Evolutionary conservation across 352 stramenopile genomes (phyloP).

Genomic region (Chrysophaeum taylorii): DNA sequence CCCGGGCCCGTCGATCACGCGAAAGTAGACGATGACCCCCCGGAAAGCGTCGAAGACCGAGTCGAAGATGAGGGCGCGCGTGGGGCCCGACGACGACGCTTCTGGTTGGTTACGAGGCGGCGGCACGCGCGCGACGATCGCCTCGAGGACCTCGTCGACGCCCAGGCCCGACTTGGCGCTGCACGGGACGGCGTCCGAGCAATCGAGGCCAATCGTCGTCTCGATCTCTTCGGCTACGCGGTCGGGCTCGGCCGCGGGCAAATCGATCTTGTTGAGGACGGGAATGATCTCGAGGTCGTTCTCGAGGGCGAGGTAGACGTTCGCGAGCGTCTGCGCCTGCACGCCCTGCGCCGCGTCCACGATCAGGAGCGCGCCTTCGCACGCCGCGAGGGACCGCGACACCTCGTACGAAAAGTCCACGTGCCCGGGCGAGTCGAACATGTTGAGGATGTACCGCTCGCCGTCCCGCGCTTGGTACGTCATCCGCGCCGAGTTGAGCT

Average conservation of each 20-base stretch:
- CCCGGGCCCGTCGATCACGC: slow-evolving; percentile 53
- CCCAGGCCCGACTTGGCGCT: slow-evolving; percentile 60
- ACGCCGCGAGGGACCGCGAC: slow-evolving; percentile 88
- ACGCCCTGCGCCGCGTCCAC: slow-evolving; percentile 96
- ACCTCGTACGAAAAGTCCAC: slow-evolving; percentile 99
- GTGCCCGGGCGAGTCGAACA: slow-evolving; percentile 89
- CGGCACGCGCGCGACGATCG: slow-evolving; percentile 55
- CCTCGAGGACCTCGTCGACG: slow-evolving; percentile 65
- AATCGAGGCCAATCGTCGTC: slow-evolving; percentile 65
- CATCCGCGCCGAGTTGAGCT: slow-evolving; percentile 95
- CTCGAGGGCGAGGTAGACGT: slow-evolving; percentile 93
- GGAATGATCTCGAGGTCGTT: slow-evolving; percentile 93
- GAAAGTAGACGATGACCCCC: slow-evolving; percentile 65
- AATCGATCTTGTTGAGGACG: slow-evolving; percentile 98
- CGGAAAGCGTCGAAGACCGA: slow-evolving; percentile 64
- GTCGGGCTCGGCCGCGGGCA: slow-evolving; percentile 85
- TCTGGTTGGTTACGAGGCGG: slow-evolving; percentile 31
- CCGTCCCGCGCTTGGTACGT: slow-evolving; percentile 66
- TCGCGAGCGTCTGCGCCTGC: slow-evolving; percentile 96
- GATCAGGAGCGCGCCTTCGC: slow-evolving; percentile 91
- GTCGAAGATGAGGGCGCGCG: slow-evolving; percentile 67
- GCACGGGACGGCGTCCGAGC: slow-evolving; percentile 49
- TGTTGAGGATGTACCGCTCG: slow-evolving; percentile 82
- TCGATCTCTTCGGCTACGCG: slow-evolving; percentile 60
- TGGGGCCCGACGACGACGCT: slow-evolving; percentile 37